These are phyloP conservation scores for Penicillium tannophilum DNA, from an alignment of 495 filamentous ascomycete species.

Conservation along the genomic window DNA sequence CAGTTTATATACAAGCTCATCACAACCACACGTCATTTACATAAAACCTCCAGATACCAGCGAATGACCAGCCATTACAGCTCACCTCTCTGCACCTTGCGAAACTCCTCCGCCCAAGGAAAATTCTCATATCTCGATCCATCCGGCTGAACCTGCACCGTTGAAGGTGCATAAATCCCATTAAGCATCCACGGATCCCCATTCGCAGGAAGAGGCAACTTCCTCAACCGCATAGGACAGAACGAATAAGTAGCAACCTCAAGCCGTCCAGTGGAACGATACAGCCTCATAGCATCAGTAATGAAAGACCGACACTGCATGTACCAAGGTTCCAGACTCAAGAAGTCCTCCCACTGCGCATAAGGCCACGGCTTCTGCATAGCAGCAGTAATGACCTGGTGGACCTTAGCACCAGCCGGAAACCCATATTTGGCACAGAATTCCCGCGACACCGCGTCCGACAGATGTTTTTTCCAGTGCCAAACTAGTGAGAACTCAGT, in stretches of 20 bases:
- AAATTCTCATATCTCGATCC: conserved; percentile 18
- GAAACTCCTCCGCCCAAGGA: conserved; percentile 15
- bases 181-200: conserved; percentile 21
- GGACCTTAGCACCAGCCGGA: conserved; percentile 1
- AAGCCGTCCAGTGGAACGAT: conserved; percentile 11
- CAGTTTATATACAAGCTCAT: no score
- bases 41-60: no score
- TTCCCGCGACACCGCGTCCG: neutral
- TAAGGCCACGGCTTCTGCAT: conserved; percentile 10
- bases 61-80: neutral
- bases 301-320: conserved; percentile 10
- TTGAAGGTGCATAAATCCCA: conserved; percentile 13
- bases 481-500: conserved; percentile 20
- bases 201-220: neutral
- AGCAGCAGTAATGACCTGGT: conserved; percentile 10
- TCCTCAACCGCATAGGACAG: conserved; percentile 15
- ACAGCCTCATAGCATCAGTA: conserved; percentile 11
- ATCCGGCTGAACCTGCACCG: conserved; percentile 5
- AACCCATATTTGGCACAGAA: conserved; percentile 15
- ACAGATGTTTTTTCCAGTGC: conserved; percentile 18
- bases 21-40: no score
- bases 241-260: conserved; percentile 14
- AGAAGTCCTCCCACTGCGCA: conserved; percentile 14
- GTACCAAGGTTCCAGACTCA: conserved; percentile 12
- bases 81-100: neutral